phyloP scores from a whole-genome alignment of 306 rosid species.

The Cicer bijugum region DNA sequence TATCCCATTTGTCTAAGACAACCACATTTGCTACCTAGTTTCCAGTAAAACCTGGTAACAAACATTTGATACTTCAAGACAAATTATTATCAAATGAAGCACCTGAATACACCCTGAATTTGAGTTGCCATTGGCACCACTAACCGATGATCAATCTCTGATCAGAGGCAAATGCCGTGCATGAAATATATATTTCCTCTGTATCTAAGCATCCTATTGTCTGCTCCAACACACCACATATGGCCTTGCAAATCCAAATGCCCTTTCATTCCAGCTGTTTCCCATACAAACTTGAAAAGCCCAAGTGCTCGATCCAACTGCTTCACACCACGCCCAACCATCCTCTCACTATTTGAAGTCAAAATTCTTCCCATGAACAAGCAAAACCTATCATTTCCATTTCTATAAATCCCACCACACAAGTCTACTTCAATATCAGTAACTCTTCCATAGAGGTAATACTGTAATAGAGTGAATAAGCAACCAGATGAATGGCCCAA shows the following conservation, averaged over 20 bases:
- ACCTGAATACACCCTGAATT: constrained; percentile 21
- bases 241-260: constrained; percentile 76
- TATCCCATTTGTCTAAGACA: constrained; percentile 3
- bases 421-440: constrained; percentile 76
- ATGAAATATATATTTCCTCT: constrained; percentile 66
- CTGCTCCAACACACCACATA: constrained; percentile 81
- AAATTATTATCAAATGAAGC: constrained; percentile 24
- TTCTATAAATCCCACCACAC: constrained; percentile 64
- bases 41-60: constrained; percentile 7
- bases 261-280: constrained; percentile 76
- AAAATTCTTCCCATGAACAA: constrained; percentile 82
- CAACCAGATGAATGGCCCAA: constrained; percentile 85
- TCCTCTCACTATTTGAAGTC: constrained; percentile 69
- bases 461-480: constrained; percentile 73
- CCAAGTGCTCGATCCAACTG: constrained; percentile 79
- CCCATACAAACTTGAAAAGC: constrained; percentile 84
- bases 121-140: constrained; percentile 10
- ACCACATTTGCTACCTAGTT: constrained; percentile 1
- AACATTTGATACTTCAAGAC: constrained; percentile 4
- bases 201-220: constrained; percentile 59
- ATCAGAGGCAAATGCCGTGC: constrained; percentile 65
- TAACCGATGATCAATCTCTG: constrained; percentile 1
- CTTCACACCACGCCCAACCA: constrained; percentile 75
- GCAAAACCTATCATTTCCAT: constrained; percentile 50
- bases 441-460: constrained; percentile 69